Evolutionary conservation across 169 alveolate species (phyloP), one percentile per base, ranked within the genome.

Genomic region (Eimeria brunetti): DNA sequence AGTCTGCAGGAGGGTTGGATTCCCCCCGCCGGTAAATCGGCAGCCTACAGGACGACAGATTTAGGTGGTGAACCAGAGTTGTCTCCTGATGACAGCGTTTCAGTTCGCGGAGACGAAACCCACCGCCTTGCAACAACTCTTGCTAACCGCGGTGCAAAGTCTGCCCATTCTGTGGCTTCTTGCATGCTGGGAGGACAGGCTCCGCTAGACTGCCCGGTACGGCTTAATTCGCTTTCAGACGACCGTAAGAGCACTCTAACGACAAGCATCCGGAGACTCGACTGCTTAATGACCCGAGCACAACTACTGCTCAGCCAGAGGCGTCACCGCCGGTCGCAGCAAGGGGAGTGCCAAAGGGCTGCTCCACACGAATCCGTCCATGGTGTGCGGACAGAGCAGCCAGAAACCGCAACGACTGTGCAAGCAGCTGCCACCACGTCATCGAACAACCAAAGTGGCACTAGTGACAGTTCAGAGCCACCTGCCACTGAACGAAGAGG

Each of bases 161-260:
- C 90, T 51, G 75, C 51, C 71, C 75, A 85, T 27, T 53, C 58
- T 60, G 58, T 58, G n/a, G 75, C 80, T 38, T 56, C 64, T 60
- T 51, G 89, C 73, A 24, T 49, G 73, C 71, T 33, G 30, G 78
- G 60, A 30, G 44, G 91, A 24, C 89, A 27, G 33, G 46, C 36
- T 53, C 71, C 69, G 16, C 33, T 20, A 36, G 89, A 51, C 30
- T 58, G 64, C 60, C 30, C 75, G 67, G 91, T 22, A 1, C 75
- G 75, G 58, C 75, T 56, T 58, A 18, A 5, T 30, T 56, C 53
- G 46, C 76, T 33, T 16, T 56, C 60, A 46, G 91, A 85, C 38
- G 91, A 85, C 80, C 91, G 91, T 51, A 85, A 85, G 91, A 85
- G 91, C 91, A 85, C 91, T 81, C 38, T 85, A n/a, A 56, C 91